These are phyloP conservation scores for Malus hybrid DNA, from an alignment of 331 rosid genomes.

Conservation along the genomic window DNA sequence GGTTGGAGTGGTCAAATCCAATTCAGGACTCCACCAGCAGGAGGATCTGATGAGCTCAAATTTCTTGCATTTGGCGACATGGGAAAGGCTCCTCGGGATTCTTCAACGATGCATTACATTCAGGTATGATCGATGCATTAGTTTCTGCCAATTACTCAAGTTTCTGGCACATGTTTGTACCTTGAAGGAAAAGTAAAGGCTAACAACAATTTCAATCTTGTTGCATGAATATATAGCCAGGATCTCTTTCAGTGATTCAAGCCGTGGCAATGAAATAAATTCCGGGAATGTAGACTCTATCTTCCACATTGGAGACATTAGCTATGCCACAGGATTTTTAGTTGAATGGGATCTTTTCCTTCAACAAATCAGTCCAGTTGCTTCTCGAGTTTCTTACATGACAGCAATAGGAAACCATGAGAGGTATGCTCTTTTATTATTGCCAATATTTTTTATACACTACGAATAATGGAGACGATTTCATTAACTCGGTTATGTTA, in stretches of 20 bases:
- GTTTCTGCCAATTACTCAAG: too few species aligned
- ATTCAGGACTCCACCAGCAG: conserved; percentile 64
- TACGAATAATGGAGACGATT: too few species aligned
- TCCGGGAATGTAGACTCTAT: conserved; percentile 41
- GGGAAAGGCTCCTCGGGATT: conserved; percentile 89
- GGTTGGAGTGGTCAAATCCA: conserved; percentile 64
- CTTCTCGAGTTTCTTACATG: conserved; percentile 71
- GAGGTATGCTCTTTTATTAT: conserved; percentile 35
- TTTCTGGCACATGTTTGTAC: neutral
- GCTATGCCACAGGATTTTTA: conserved; percentile 88
- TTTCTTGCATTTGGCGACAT: conserved; percentile 75
- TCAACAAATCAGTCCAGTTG: conserved; percentile 43
- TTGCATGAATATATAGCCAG: conserved; percentile 46
- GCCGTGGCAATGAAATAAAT: conserved; percentile 43
- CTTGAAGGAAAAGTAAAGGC: neutral
- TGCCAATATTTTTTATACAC: too few species aligned
- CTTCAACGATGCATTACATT: conserved; percentile 71
- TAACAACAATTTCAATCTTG: neutral
- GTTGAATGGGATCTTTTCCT: conserved; percentile 88
- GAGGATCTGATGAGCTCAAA: conserved; percentile 54
- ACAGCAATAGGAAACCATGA: conserved; percentile 95
- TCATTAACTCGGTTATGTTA: neutral
- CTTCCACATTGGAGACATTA: conserved; percentile 90
- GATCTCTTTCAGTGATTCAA: conserved; percentile 58
- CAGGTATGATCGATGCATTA: conserved; percentile 36